Evolutionary conservation across 2,329 filamentous ascomycete species (phyloP).

Genomic region (Karstenula rhodostoma): DNA sequence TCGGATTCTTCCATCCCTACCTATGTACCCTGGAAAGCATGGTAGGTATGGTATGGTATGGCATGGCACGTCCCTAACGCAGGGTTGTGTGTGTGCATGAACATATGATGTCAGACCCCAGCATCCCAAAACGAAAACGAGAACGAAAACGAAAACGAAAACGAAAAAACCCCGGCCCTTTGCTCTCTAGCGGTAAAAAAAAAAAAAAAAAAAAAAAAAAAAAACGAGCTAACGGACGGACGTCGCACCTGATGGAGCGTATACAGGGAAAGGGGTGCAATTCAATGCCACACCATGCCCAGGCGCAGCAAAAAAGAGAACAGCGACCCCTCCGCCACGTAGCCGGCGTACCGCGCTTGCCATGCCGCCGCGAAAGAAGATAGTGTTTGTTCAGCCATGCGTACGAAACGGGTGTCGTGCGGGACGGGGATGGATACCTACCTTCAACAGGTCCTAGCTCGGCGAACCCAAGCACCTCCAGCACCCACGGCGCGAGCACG

Average conservation of each 20-base stretch:
- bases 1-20: too few relatives aligned
- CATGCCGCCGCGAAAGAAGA: constrained; percentile 52
- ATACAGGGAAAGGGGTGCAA: constrained; percentile 7
- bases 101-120: constrained; percentile 2
- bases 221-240: background rate
- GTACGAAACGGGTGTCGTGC: too few relatives aligned
- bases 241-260: background rate
- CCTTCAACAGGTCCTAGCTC: constrained; percentile 42
- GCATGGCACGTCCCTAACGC: too few relatives aligned
- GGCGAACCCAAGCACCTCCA: constrained; percentile 44
- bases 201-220: too few relatives aligned
- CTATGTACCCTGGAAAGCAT: too few relatives aligned
- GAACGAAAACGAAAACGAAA: too few relatives aligned
- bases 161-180: background rate
- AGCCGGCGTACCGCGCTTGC: constrained; percentile 50
- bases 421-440: constrained; percentile 18
- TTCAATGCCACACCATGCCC: constrained; percentile 49
- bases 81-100: background rate
- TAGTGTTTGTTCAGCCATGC: constrained; percentile 10
- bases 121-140: too few relatives aligned
- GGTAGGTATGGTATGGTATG: too few relatives aligned
- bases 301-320: constrained; percentile 55
- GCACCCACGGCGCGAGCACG: constrained; percentile 35
- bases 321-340: constrained; percentile 52
- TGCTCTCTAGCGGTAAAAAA: too few relatives aligned